Percentiles rank a stretch among this genome's conserved stretches.
phyloP scores from a whole-genome alignment of 2,329 filamentous ascomycete genomes.

The Neofusicoccum sp. region DNA sequence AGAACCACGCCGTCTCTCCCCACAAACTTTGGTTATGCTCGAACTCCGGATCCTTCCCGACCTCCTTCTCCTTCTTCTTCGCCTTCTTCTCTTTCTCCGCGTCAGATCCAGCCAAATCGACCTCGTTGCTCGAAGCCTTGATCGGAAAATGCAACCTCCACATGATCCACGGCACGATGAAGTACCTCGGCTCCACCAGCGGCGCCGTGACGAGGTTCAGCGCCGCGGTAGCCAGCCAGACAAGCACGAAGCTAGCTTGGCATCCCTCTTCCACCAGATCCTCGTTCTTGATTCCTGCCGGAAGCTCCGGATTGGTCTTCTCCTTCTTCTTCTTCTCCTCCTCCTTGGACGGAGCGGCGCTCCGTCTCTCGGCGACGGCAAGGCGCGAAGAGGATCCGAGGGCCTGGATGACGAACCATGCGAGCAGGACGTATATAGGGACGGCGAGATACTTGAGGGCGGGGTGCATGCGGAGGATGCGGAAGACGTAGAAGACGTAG shows the following conservation, averaged over 20 bases:
- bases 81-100: background rate
- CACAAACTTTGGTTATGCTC: constrained; percentile 49
- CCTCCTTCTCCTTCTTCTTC: background rate
- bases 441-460: constrained; percentile 68
- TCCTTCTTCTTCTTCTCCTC: background rate
- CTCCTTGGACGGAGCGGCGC: background rate
- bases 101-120: background rate
- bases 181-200: constrained; percentile 93
- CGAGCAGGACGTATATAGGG: constrained; percentile 70
- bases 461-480: constrained; percentile 69
- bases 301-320: background rate
- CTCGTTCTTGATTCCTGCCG: background rate
- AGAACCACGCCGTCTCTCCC: constrained; percentile 71
- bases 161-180: constrained; percentile 92
- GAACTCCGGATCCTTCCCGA: background rate
- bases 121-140: constrained; percentile 28
- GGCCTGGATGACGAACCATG: constrained; percentile 67
- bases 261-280: constrained; percentile 24
- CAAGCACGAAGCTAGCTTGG: constrained; percentile 53
- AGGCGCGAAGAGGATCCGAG: constrained; percentile 47
- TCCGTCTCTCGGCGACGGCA: constrained; percentile 8
- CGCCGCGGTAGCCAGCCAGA: constrained; percentile 70
- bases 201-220: constrained; percentile 86
- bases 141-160: constrained; percentile 79
- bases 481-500: constrained; percentile 96